Evolutionary conservation across 1,139 yeast genomes (phyloP).

Genomic region (Pichia sp.): DNA sequence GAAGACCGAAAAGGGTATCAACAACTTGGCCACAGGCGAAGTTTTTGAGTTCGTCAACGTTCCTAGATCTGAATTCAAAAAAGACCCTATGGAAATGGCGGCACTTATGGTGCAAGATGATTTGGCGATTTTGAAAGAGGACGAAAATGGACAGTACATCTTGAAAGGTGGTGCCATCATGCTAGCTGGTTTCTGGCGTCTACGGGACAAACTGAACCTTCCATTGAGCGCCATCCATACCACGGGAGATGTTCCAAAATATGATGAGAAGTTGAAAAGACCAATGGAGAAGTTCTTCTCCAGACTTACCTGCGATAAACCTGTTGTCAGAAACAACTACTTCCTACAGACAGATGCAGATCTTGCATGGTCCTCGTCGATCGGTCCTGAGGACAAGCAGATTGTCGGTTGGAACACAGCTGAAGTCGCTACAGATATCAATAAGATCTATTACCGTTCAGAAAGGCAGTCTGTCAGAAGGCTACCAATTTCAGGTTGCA

Average conservation of each 20-base stretch:
- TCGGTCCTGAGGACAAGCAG: slow-evolving; percentile 51
- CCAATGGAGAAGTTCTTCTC: slow-evolving; percentile 65
- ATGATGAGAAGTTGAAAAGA: slow-evolving; percentile 48
- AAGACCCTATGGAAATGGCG: slow-evolving; percentile 57
- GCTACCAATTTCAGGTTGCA: slow-evolving; percentile 54
- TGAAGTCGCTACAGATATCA: slow-evolving; percentile 41
- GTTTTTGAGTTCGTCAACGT: slow-evolving; percentile 34
- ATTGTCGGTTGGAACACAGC: slow-evolving; percentile 63
- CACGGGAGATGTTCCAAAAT: slow-evolving; percentile 63
- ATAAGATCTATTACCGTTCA: slow-evolving; percentile 51
- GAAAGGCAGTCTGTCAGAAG: slow-evolving; percentile 69
- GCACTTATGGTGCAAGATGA: slow-evolving; percentile 63
- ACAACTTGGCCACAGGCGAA: slow-evolving; percentile 53
- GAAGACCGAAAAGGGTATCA: slow-evolving; percentile 43
- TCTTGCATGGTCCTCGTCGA: slow-evolving; percentile 60
- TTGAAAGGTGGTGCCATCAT: slow-evolving; percentile 58
- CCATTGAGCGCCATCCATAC: slow-evolving; percentile 58
- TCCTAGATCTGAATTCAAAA: slow-evolving; percentile 32
- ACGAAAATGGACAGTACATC: slow-evolving; percentile 49
- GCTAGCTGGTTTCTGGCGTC: slow-evolving; percentile 63
- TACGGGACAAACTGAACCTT: slow-evolving; percentile 49
- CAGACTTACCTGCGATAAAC: slow-evolving; percentile 48
- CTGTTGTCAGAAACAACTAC: slow-evolving; percentile 63
- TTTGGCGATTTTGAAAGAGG: slow-evolving; percentile 60
- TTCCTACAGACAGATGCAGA: slow-evolving; percentile 60